Base-by-base conservation (phyloP, 2,329 filamentous ascomycete genomes). In the Podosphaera xanthii region DNA sequence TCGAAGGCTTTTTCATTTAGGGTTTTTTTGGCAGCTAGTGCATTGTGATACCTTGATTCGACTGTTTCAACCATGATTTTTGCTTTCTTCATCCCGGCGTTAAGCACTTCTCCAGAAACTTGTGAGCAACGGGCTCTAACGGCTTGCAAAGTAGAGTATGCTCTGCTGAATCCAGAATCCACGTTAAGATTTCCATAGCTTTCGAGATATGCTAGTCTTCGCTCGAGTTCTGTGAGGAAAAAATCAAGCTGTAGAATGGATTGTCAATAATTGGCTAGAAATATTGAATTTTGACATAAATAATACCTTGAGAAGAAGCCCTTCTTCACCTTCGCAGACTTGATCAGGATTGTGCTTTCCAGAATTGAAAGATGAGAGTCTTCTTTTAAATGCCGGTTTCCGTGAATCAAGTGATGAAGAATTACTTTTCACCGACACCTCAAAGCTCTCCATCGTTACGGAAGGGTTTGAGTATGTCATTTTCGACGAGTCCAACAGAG, bases 41-140 rank as follows among this genome's bases (percentile, higher is more conserved):
- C 89, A 65, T 92, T 87, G 62, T 94, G 84, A 71, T 96, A 98
- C 63, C 87, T 79, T 35, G 78, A 78, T 70, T 98, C 92, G 12
- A 98, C 75, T 0, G 89, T 95, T 66, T 97, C 91, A 40, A 98
- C 88, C 74, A 97, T 83, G 60, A 97, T 81, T 63, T 87, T 86
- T 61, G 94, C 82, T 61, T 89, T 80, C 63, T 87, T 81, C 58
- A 87, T 83, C 31, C 92, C 90, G 44, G 86, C 87, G 60, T 89
- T 92, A 64, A 97, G 81, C 54, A 96, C 80, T 68, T 92, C 91
- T 62, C 88, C 91, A 0, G 90, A 94, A 30, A 91, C 89, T 63
- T 90, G 82, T 46, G 87, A 88, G 71, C 92, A 98, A 66, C 88
- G 82, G 64, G 88, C 83, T 62, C 90, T 83, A 34, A 98, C 90